Base-by-base conservation (phyloP, 768 basidiomycete species). In the Naganishia vishniacii region DNA sequence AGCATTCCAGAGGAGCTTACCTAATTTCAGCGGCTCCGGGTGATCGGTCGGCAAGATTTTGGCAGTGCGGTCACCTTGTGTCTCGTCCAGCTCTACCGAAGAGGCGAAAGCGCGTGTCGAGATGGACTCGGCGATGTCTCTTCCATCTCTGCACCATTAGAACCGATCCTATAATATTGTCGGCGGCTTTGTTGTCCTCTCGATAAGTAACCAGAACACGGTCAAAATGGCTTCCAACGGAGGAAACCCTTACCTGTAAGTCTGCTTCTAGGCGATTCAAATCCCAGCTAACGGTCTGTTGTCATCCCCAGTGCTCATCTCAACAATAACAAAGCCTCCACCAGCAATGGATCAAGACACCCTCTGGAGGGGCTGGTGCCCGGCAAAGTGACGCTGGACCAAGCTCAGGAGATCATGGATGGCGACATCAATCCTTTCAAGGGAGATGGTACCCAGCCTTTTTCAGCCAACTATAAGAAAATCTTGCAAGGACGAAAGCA, bases 361-460 rank as follows among this genome's bases (percentile, higher is more conserved):
- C 88, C 89, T 12, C 76, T 92, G 1, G 85, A 81, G 72, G 89
- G 88, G 9, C 85, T 89, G 70, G 72, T 88, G 48, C 85, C 88
- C 0, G 81, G 90, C 60, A 83, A 81, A 68, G 87, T 88, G 34
- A 83, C 78, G 0, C 85, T 83, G 1, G 78, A 80, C 5, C 84
- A 89, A 79, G 87, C 86, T 15, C 81, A 83, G 65, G 80, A 79
- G 56, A 86, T 86, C 25, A 80, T 92, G 83, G 84, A 88, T 71
- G 82, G 86, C 65, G 83, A 88, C 42, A 66, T 87, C 42, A 97
- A 98, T 72, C 88, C 94, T 0, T 98, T 97, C 80, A 95, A 89
- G 4, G 64, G 64, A n/a, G 42, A 59, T 26, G 64, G 64, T 18
- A 64, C 34, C 64, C 77, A 74, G 65, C 88, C 89, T 0, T 87